phyloP scores from a whole-genome alignment of 2,329 filamentous ascomycete genomes.

The Trichoderma citrinoviride region DNA sequence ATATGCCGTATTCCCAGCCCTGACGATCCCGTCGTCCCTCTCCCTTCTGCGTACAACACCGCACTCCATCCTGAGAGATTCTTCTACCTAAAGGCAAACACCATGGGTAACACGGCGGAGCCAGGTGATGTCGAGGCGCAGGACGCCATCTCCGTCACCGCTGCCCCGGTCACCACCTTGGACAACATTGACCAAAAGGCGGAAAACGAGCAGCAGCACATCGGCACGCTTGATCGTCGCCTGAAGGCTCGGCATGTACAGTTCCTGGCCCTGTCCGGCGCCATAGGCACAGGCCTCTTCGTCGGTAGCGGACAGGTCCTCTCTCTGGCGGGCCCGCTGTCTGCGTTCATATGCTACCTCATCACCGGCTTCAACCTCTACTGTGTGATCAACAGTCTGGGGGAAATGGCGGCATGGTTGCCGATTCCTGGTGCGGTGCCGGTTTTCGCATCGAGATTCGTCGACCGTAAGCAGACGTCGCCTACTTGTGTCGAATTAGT shows the following conservation, averaged over 20 bases:
- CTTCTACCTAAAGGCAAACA: background rate
- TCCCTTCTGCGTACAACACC: too few species aligned
- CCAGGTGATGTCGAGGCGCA: constrained; percentile 14
- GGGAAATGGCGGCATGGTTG: constrained; percentile 61
- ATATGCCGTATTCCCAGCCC: background rate
- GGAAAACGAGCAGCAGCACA: constrained; percentile 29
- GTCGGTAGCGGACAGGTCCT: constrained; percentile 44
- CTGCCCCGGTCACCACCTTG: background rate
- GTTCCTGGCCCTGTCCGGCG: constrained; percentile 43
- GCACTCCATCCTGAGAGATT: background rate
- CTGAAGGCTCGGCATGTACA: constrained; percentile 44
- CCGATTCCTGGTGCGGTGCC: constrained; percentile 55
- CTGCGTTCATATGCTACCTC: constrained; percentile 42
- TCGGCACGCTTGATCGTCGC: constrained; percentile 38
- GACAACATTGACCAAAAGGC: constrained; percentile 11
- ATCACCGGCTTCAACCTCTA: constrained; percentile 48
- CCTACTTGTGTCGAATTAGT: too few species aligned
- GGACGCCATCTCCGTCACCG: constrained; percentile 13
- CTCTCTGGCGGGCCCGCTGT: constrained; percentile 43
- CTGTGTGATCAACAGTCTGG: constrained; percentile 49
- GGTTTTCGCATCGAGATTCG: constrained; percentile 48
- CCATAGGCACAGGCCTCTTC: constrained; percentile 46
- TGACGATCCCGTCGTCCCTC: background rate
- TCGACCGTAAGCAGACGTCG: too few species aligned
- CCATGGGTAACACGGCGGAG: constrained; percentile 11